Conservation (phyloP, 768 basidiomycete species). For the Mycena belliarum region DNA sequence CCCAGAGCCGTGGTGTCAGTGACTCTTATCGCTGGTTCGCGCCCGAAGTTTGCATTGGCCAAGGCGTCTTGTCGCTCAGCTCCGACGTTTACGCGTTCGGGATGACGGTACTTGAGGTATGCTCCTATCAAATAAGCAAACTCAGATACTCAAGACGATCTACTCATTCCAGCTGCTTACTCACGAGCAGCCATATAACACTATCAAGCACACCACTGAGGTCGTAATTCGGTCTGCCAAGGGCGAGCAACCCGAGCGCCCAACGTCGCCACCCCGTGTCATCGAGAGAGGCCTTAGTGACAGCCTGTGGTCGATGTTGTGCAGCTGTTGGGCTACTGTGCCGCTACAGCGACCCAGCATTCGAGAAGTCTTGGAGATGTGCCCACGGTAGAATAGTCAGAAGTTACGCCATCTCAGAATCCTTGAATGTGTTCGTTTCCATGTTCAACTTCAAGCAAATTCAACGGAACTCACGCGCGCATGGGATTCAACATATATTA, state of each 20-base stretch:
- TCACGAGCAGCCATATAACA: constrained; percentile 52
- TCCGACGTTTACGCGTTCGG: constrained; percentile 58
- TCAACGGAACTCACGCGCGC: too few species aligned
- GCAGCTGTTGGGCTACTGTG: constrained; percentile 43
- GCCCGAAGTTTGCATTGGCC: constrained; percentile 54
- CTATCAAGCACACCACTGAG: constrained; percentile 52
- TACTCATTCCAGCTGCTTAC: constrained; percentile 46
- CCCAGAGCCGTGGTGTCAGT: constrained; percentile 48
- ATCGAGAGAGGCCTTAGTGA: constrained; percentile 46
- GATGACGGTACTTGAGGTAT: constrained; percentile 61
- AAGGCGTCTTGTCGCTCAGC: constrained; percentile 45
- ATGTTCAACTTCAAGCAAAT: too few species aligned
- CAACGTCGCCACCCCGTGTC: constrained; percentile 31
- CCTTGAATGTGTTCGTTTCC: too few species aligned
- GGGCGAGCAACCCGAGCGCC: constrained; percentile 46
- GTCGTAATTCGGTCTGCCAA: constrained; percentile 44
- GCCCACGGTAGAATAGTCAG: background rate
- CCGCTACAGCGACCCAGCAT: constrained; percentile 42
- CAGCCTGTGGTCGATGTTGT: constrained; percentile 45
- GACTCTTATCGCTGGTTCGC: constrained; percentile 56
- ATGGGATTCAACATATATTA: too few species aligned
- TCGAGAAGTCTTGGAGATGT: constrained; percentile 29
- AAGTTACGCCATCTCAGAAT: too few species aligned
- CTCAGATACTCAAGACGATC: background rate
- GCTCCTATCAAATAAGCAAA: background rate